Percentiles rank a stretch among this genome's conserved stretches.
phyloP scores from a whole-genome alignment of 2,329 filamentous ascomycete genomes.

The Davidsoniella eucalypti region DNA sequence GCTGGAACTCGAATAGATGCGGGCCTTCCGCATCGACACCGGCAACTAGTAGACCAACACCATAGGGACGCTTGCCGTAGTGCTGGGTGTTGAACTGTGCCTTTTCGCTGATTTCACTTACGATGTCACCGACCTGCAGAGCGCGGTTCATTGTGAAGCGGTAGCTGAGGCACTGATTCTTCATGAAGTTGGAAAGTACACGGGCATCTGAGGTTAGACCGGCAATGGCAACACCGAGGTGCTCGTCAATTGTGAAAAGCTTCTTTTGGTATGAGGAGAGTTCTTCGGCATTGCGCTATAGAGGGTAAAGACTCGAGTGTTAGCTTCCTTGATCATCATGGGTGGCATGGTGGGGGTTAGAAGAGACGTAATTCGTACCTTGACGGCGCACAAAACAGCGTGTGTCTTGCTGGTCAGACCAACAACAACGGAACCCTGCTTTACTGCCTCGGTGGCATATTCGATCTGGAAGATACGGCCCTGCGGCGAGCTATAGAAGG shows the following conservation, averaged over 20 bases:
- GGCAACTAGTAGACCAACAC: conserved; percentile 72
- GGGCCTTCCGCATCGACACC: conserved; percentile 88
- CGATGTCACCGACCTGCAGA: conserved; percentile 78
- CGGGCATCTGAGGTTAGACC: conserved; percentile 94
- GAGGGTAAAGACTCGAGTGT: background rate
- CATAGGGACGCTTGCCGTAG: conserved; percentile 82
- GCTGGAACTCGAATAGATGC: conserved; percentile 97
- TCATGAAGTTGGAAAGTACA: conserved; percentile 99
- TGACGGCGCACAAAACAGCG: conserved; percentile 85
- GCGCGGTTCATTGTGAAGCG: conserved; percentile 91
- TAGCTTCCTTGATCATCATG: background rate
- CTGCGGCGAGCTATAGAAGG: conserved; percentile 65
- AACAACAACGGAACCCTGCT: conserved; percentile 96
- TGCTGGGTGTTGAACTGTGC: conserved; percentile 96
- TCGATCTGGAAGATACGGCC: conserved; percentile 99
- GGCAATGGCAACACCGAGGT: conserved; percentile 88
- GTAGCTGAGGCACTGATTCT: conserved; percentile 91
- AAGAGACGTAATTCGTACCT: conserved; percentile 39
- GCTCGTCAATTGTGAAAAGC: conserved; percentile 89
- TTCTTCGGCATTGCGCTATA: conserved; percentile 92
- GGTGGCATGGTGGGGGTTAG: background rate
- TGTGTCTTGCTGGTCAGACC: conserved; percentile 97
- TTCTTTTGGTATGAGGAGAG: conserved; percentile 99
- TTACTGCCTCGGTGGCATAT: conserved; percentile 96
- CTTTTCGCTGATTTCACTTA: conserved; percentile 84